These are phyloP conservation scores for Neoscytalidium dimidiatum DNA, from an alignment of 2,329 filamentous ascomycete genomes.

Conservation along the genomic window DNA sequence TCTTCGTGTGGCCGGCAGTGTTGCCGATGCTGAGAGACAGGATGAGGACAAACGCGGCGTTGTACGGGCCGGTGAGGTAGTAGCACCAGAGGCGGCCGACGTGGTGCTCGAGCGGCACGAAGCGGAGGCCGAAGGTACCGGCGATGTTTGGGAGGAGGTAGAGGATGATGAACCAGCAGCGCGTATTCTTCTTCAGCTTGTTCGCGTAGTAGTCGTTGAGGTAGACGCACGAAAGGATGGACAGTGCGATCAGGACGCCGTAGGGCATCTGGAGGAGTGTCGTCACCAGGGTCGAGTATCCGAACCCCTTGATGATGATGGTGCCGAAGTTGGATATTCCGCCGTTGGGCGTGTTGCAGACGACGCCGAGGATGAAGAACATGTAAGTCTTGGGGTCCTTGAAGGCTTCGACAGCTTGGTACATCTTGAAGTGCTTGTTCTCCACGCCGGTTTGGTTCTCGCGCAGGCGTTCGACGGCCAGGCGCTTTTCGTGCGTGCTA, in stretches of 20 bases:
- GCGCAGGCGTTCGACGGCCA: constrained; percentile 43
- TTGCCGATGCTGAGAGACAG: constrained; percentile 54
- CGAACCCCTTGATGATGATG: constrained; percentile 43
- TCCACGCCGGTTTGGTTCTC: constrained; percentile 54
- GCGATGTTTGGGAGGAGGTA: constrained; percentile 51
- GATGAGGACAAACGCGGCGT: constrained; percentile 56
- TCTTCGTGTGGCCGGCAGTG: constrained; percentile 37
- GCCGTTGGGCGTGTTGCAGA: constrained; percentile 42
- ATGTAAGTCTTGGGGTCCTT: constrained; percentile 47
- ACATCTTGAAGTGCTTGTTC: constrained; percentile 51
- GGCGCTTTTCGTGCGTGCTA: constrained; percentile 24
- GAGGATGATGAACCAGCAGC: constrained; percentile 20
- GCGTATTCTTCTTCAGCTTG: constrained; percentile 9
- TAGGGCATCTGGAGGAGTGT: constrained; percentile 35
- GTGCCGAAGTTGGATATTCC: constrained; percentile 43
- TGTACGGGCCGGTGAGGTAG: constrained; percentile 57
- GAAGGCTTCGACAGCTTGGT: constrained; percentile 50
- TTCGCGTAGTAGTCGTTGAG: constrained; percentile 20
- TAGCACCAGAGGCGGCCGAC: constrained; percentile 61
- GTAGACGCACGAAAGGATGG: constrained; percentile 26
- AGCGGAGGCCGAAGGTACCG: constrained; percentile 60
- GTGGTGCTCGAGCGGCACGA: constrained; percentile 52
- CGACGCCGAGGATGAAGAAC: constrained; percentile 40
- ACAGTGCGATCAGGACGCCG: constrained; percentile 27
- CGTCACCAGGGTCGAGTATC: constrained; percentile 41